phyloP scores from a whole-genome alignment of 257 asterid species.

The Ehretia macrophylla region DNA sequence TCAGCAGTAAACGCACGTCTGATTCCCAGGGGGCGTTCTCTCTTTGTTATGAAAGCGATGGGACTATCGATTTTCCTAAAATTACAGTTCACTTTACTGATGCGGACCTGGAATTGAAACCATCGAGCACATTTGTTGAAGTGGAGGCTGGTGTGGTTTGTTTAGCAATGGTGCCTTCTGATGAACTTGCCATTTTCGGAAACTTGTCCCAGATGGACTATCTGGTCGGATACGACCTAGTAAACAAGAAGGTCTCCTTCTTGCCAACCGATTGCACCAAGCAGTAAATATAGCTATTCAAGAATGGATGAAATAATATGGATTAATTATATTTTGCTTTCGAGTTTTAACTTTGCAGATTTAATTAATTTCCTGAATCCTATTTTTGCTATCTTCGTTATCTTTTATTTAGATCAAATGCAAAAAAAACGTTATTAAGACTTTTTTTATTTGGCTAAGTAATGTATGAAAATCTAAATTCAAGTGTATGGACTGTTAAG shows the following conservation, averaged over 20 bases:
- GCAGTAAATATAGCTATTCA: not conserved
- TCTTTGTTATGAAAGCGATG: slow-evolving; percentile 26
- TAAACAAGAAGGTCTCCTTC: slow-evolving; percentile 23
- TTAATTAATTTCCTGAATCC: too few species aligned
- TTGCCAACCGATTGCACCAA: slow-evolving; percentile 40
- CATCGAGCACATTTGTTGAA: slow-evolving; percentile 30
- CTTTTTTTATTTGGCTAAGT: too few species aligned
- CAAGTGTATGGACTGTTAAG: too few species aligned
- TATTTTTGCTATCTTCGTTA: too few species aligned
- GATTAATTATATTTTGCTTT: not conserved
- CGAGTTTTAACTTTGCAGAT: not conserved
- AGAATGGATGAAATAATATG: not conserved
- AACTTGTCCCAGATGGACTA: slow-evolving; percentile 43
- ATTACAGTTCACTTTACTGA: slow-evolving; percentile 38
- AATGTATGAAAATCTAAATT: too few species aligned
- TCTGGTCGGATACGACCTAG: slow-evolving; percentile 54
- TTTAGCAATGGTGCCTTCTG: slow-evolving; percentile 24
- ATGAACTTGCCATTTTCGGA: slow-evolving; percentile 34
- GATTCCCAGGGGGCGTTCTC: slow-evolving; percentile 14
- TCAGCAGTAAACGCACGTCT: slow-evolving; percentile 4
- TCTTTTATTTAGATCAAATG: too few species aligned
- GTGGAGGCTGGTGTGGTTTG: slow-evolving; percentile 33
- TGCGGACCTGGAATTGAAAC: slow-evolving; percentile 39
- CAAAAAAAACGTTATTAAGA: too few species aligned
- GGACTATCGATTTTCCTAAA: slow-evolving; percentile 11